These are phyloP conservation scores for Larix sibirica DNA, from an alignment of 83 land plant species.

Conservation along the genomic window DNA sequence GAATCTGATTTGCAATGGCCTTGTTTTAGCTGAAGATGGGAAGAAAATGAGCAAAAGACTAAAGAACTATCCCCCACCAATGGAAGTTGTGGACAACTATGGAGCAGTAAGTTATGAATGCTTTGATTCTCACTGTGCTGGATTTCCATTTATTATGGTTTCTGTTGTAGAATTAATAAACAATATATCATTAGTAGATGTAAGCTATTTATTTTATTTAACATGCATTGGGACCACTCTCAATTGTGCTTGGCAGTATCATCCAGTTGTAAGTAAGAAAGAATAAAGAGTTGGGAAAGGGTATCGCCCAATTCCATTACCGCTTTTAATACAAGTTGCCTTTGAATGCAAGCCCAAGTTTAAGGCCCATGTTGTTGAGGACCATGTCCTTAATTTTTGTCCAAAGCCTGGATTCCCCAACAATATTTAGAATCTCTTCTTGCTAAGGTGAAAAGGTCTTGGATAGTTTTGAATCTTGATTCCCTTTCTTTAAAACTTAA, in stretches of 20 bases:
- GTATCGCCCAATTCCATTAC: too few species aligned
- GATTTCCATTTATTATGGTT: neutral
- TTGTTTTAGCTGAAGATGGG: slow-evolving; percentile 97
- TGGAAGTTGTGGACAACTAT: slow-evolving; percentile 81
- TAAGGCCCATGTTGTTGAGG: too few species aligned
- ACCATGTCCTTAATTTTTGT: too few species aligned
- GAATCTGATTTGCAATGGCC: slow-evolving; percentile 98
- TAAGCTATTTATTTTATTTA: neutral
- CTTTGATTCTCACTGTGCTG: neutral
- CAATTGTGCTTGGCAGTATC: neutral
- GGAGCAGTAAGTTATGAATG: slow-evolving; percentile 80
- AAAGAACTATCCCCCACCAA: slow-evolving; percentile 93
- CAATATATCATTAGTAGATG: neutral
- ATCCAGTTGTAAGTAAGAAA: too few species aligned
- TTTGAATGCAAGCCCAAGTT: too few species aligned
- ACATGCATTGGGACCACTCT: neutral
- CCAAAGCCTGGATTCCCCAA: too few species aligned
- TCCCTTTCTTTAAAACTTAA: too few species aligned
- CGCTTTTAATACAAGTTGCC: too few species aligned
- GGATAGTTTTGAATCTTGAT: too few species aligned
- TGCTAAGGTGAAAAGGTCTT: too few species aligned
- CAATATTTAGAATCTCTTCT: too few species aligned
- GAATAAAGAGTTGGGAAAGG: too few species aligned
- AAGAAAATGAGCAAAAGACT: slow-evolving; percentile 98
- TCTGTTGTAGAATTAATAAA: neutral